Conservation (phyloP, 306 rosid species). For the Dryas drummondii region DNA sequence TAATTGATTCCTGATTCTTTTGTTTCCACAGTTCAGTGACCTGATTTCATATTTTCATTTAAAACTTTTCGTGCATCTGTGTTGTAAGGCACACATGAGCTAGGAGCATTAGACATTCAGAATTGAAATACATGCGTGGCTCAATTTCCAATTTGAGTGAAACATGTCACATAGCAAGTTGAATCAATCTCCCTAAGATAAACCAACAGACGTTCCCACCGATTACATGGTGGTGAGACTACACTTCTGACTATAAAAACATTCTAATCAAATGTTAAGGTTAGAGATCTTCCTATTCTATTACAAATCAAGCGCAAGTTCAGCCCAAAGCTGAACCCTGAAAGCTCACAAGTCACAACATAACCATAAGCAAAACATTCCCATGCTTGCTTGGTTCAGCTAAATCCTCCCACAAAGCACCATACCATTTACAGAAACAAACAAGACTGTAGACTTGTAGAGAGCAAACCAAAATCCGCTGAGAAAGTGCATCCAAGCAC, state of each 20-base stretch:
- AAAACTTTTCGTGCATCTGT: not conserved
- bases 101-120: conserved; percentile 7
- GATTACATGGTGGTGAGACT: conserved; percentile 22
- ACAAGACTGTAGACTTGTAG: conserved; percentile 31
- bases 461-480: conserved; percentile 34
- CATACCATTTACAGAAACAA: conserved; percentile 49
- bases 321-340: conserved; percentile 81
- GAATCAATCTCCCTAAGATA: conserved; percentile 31
- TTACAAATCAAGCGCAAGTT: conserved; percentile 42
- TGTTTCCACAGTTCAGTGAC: conserved; percentile 16
- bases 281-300: conserved; percentile 31
- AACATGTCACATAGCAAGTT: not conserved
- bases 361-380: conserved; percentile 40
- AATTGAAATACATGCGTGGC: not conserved
- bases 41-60: not conserved
- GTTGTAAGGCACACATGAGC: not conserved
- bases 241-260: conserved; percentile 25
- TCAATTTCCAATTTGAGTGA: conserved; percentile 20
- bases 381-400: conserved; percentile 24
- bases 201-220: conserved; percentile 25
- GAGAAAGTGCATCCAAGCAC: conserved; percentile 24
- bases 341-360: conserved; percentile 29
- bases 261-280: conserved; percentile 34
- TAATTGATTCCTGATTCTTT: conserved; percentile 36
- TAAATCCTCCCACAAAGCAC: conserved; percentile 28